Evolutionary conservation across 108 stramenopile genomes (phyloP).

Genomic region (Aurantiochytrium sp.): DNA sequence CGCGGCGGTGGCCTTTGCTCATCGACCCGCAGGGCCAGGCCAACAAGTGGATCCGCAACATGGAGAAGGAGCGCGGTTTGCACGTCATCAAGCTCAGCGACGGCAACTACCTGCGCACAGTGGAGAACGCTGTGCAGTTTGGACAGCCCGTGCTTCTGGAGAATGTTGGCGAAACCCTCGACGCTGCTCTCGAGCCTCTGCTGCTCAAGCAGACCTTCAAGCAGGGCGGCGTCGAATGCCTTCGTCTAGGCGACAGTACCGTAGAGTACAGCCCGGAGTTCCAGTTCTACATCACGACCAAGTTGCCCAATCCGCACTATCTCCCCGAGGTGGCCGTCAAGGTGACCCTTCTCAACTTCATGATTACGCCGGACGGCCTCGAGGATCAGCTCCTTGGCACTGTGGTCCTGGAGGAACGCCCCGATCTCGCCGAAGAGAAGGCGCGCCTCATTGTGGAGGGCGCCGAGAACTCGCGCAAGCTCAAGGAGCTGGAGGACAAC

Average conservation of each 20-base stretch:
- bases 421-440: constrained; percentile 49
- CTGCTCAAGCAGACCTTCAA: constrained; percentile 60
- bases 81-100: constrained; percentile 60
- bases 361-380: constrained; percentile 42
- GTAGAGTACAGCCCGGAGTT: constrained; percentile 56
- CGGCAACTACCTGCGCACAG: constrained; percentile 54
- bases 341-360: constrained; percentile 40
- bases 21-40: constrained; percentile 61
- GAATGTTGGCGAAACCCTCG: constrained; percentile 63
- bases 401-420: constrained; percentile 50
- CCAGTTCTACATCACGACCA: constrained; percentile 51
- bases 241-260: constrained; percentile 58
- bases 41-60: constrained; percentile 62
- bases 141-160: constrained; percentile 61
- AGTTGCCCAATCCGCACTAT: constrained; percentile 53
- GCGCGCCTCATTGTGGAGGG: constrained; percentile 36
- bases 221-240: constrained; percentile 55
- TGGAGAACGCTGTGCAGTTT: constrained; percentile 62
- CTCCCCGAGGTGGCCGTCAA: constrained; percentile 48
- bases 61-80: constrained; percentile 51
- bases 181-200: constrained; percentile 58
- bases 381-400: constrained; percentile 41
- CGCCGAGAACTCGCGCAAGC: constrained; percentile 45
- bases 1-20: constrained; percentile 64
- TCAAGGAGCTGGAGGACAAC: constrained; percentile 45